These are phyloP conservation scores for Akebia trifoliata DNA, from an alignment of 164 flowering plant genomes.

Conservation along the genomic window DNA sequence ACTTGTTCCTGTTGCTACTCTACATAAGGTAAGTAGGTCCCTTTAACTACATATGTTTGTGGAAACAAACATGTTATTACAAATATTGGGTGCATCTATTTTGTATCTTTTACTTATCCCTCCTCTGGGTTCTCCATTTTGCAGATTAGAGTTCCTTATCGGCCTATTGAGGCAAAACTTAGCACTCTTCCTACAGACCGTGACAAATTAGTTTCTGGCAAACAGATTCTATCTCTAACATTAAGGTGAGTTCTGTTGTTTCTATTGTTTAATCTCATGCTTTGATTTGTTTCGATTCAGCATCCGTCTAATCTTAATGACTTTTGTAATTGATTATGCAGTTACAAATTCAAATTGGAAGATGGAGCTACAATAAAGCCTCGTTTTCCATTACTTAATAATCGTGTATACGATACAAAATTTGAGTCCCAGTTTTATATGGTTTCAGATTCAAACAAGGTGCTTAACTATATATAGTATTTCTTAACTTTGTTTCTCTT, in stretches of 20 bases:
- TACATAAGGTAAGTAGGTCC: slow-evolving; percentile 58
- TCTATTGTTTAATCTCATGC: neutral
- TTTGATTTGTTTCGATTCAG: slow-evolving; percentile 2
- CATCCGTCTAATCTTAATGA: neutral
- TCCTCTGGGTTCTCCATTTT: slow-evolving; percentile 14
- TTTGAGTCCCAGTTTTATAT: slow-evolving; percentile 97
- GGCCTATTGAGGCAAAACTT: slow-evolving; percentile 66
- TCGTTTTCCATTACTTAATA: slow-evolving; percentile 77
- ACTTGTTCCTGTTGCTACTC: slow-evolving; percentile 68
- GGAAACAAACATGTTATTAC: neutral
- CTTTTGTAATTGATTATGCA: slow-evolving; percentile 32
- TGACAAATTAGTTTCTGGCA: slow-evolving; percentile 86
- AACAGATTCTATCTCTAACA: slow-evolving; percentile 73
- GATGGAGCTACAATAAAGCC: slow-evolving; percentile 85
- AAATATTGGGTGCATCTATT: neutral
- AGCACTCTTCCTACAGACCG: slow-evolving; percentile 59
- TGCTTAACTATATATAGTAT: slow-evolving; percentile 18
- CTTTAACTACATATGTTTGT: neutral
- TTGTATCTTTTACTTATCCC: neutral
- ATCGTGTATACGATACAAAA: slow-evolving; percentile 87
- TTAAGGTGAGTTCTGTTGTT: slow-evolving; percentile 48
- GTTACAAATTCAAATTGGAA: slow-evolving; percentile 93
- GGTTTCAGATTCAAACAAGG: slow-evolving; percentile 94
- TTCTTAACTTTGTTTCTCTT: too few relatives aligned
- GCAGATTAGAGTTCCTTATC: slow-evolving; percentile 76